A percentile compares a stretch with the other conserved stretches of the same genome.
Conservation (phyloP, 2,329 filamentous ascomycete species). For the Diplodia mutila region DNA sequence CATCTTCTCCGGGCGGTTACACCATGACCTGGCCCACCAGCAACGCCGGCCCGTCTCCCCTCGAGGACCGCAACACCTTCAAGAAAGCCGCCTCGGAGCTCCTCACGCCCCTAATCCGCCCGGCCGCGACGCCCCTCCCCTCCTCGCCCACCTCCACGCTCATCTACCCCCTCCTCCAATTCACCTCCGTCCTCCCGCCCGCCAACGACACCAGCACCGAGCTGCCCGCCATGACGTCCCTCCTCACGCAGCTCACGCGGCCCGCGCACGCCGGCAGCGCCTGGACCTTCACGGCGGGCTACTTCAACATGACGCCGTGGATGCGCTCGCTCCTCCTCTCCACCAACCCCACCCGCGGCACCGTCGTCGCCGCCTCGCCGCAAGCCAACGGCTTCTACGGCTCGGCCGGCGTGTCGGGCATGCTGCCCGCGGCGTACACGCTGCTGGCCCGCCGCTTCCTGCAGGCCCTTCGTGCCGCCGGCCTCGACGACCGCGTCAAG, state of each 20-base stretch:
- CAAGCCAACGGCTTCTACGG: slow-evolving; percentile 95
- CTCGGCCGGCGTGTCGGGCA: slow-evolving; percentile 83
- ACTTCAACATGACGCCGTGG: slow-evolving; percentile 93
- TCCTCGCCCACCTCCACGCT: slow-evolving; percentile 63
- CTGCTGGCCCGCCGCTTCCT: slow-evolving; percentile 84
- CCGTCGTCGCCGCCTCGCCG: slow-evolving; percentile 88
- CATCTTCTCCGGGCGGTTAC: slow-evolving; percentile 55
- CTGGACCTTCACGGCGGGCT: slow-evolving; percentile 97
- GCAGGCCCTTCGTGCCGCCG: slow-evolving; percentile 59
- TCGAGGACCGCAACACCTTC: slow-evolving; percentile 71
- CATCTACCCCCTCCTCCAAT: slow-evolving; percentile 84
- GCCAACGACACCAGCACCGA: slow-evolving; percentile 76
- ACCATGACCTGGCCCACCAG: slow-evolving; percentile 71
- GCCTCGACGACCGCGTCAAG: slow-evolving; percentile 62
- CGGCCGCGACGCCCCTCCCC: slow-evolving; percentile 41
- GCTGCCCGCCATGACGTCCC: slow-evolving; percentile 74
- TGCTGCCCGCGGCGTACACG: slow-evolving; percentile 90
- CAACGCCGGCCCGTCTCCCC: slow-evolving; percentile 76
- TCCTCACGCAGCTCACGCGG: slow-evolving; percentile 71
- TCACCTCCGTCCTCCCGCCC: slow-evolving; percentile 79
- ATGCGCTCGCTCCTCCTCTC: slow-evolving; percentile 78
- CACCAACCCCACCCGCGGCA: slow-evolving; percentile 71
- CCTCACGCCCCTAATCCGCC: slow-evolving; percentile 68
- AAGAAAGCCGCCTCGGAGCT: slow-evolving; percentile 68
- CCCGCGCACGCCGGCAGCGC: slow-evolving; percentile 69